Percentiles rank a stretch among this genome's conserved stretches.
These are phyloP conservation scores for Colletotrichum horii DNA, from an alignment of 2,329 filamentous ascomycete species.

Conservation along the genomic window DNA sequence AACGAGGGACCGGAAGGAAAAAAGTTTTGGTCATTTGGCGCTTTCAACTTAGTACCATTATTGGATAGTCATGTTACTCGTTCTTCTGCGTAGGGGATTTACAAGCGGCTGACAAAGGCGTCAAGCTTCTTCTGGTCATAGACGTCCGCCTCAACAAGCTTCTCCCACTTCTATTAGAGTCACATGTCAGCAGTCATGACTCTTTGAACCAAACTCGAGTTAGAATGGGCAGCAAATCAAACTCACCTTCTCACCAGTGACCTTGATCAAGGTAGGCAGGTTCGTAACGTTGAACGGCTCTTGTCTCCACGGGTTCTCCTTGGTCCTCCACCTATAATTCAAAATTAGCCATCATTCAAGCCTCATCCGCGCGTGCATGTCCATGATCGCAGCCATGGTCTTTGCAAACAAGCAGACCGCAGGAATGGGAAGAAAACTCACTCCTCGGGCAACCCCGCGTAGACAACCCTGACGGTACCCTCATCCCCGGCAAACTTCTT, in stretches of 20 bases:
- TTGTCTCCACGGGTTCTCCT: slow-evolving; percentile 18
- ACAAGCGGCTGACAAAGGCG: slow-evolving; percentile 5
- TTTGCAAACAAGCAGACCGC: background rate
- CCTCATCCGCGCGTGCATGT: background rate
- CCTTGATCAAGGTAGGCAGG: slow-evolving; percentile 17
- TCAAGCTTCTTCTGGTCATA: slow-evolving; percentile 19
- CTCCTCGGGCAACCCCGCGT: slow-evolving; percentile 18
- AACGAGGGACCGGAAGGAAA: background rate
- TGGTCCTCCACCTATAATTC: slow-evolving; percentile 14
- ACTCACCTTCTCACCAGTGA: slow-evolving; percentile 9
- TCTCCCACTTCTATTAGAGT: slow-evolving; percentile 7
- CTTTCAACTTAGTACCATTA: background rate
- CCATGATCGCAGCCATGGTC: background rate
- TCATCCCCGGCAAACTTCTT: slow-evolving; percentile 15
- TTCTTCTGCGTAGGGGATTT: background rate
- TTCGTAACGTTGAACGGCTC: slow-evolving; percentile 20
- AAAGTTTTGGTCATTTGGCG: background rate
- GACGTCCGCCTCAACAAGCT: slow-evolving; percentile 18
- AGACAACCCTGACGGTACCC: slow-evolving; percentile 9
- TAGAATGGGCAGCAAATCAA: background rate
- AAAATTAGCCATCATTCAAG: background rate
- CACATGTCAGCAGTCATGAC: background rate
- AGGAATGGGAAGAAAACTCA: background rate
- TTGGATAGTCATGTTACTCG: background rate
- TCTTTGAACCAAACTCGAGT: background rate